Percentiles rank a stretch among this genome's conserved stretches.
Evolutionary conservation across 1,284 basidiomycete species (phyloP).

Genomic region (Meripilus lineatus): DNA sequence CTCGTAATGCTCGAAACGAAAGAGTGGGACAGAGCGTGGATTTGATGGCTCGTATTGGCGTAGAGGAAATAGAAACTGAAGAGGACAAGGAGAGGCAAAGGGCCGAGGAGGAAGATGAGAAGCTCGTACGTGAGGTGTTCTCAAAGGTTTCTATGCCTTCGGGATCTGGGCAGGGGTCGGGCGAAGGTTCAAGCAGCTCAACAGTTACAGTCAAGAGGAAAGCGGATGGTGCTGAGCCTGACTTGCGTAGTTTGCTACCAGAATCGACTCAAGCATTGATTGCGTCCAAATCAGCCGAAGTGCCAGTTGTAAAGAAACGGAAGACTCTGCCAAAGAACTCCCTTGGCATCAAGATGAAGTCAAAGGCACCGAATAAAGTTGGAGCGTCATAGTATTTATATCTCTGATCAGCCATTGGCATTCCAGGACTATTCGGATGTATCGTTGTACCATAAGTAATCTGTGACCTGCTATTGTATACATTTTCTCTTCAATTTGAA

Average conservation of each 20-base stretch:
- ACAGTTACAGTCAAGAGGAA: conserved; percentile 75
- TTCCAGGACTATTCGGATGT: too few relatives aligned
- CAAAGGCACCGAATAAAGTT: too few relatives aligned
- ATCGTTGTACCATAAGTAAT: too few relatives aligned
- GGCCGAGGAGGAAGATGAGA: conserved; percentile 91
- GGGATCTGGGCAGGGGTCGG: conserved; percentile 20
- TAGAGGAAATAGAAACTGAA: conserved; percentile 65
- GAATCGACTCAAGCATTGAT: conserved; percentile 69
- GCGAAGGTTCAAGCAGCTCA: conserved; percentile 29
- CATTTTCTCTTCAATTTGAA: too few relatives aligned
- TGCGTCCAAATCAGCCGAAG: conserved; percentile 38
- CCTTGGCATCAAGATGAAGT: conserved; percentile 76
- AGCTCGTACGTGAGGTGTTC: conserved; percentile 82
- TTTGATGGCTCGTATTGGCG: conserved; percentile 48
- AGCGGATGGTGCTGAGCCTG: conserved; percentile 66
- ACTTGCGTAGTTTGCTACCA: conserved; percentile 66
- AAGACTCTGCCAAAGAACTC: conserved; percentile 52
- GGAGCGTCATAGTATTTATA: too few relatives aligned
- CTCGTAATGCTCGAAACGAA: conserved; percentile 90
- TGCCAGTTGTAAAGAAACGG: conserved; percentile 56
- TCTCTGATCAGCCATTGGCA: too few relatives aligned
- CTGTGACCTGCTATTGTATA: too few relatives aligned
- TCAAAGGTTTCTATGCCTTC: conserved; percentile 57
- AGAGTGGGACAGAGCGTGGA: conserved; percentile 67
- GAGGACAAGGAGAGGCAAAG: conserved; percentile 61